These are phyloP conservation scores for Microcyclospora tardicrescens DNA, from an alignment of 2,329 filamentous ascomycete genomes.

Conservation along the genomic window DNA sequence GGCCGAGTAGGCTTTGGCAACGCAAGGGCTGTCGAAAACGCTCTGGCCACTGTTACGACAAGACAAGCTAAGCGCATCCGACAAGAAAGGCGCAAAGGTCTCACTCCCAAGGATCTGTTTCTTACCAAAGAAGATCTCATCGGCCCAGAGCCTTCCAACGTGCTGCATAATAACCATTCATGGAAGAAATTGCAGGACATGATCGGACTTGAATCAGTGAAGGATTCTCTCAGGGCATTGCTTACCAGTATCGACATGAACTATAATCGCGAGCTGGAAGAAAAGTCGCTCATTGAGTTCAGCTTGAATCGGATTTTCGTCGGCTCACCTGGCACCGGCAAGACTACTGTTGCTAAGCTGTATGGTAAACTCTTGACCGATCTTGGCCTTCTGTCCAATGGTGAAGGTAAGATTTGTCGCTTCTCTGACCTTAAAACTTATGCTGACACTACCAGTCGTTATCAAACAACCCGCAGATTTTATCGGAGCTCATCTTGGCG, in stretches of 20 bases:
- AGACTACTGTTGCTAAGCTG: slow-evolving; percentile 61
- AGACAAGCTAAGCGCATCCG: slow-evolving; percentile 47
- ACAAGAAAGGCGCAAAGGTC: slow-evolving; percentile 31
- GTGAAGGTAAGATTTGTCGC: slow-evolving; percentile 41
- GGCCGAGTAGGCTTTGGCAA: slow-evolving; percentile 61
- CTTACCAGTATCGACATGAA: slow-evolving; percentile 51
- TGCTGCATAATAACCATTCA: slow-evolving; percentile 38
- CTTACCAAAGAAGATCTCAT: slow-evolving; percentile 58
- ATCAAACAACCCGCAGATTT: slow-evolving; percentile 65
- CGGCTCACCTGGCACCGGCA: slow-evolving; percentile 61
- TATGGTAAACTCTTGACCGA: slow-evolving; percentile 58
- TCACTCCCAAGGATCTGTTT: slow-evolving; percentile 41
- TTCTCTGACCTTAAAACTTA: not conserved
- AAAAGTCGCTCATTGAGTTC: slow-evolving; percentile 46
- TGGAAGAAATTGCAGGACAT: slow-evolving; percentile 47
- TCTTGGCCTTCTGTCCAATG: slow-evolving; percentile 53
- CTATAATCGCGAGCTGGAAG: slow-evolving; percentile 51
- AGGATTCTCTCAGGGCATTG: slow-evolving; percentile 45
- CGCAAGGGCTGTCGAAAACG: slow-evolving; percentile 55
- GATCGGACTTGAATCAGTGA: slow-evolving; percentile 49
- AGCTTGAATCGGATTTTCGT: slow-evolving; percentile 58
- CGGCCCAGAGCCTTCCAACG: slow-evolving; percentile 50
- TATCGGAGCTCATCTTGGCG: slow-evolving; percentile 48
- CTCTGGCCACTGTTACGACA: slow-evolving; percentile 38
- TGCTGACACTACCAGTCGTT: slow-evolving; percentile 37